A percentile compares a stretch with the other conserved stretches of the same genome.
These are phyloP conservation scores for Immersiella caudata DNA, from an alignment of 495 filamentous ascomycete genomes.

Conservation along the genomic window DNA sequence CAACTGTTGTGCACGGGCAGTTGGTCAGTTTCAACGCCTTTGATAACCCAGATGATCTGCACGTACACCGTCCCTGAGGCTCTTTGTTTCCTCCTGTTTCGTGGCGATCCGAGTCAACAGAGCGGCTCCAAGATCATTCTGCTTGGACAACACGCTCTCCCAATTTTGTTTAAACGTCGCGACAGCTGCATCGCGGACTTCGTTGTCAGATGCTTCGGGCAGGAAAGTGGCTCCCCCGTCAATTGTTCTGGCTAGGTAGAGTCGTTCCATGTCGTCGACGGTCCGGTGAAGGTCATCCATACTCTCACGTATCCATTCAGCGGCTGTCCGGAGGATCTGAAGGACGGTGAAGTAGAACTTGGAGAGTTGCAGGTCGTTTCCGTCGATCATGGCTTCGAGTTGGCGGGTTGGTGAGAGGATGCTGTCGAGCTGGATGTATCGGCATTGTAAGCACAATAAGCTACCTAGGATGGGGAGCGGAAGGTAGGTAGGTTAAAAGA, in stretches of 20 bases:
- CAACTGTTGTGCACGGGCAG: background rate
- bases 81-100: slow-evolving; percentile 32
- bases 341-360: slow-evolving; percentile 2
- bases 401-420: slow-evolving; percentile 4
- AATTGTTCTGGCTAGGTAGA: background rate
- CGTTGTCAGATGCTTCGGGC: background rate
- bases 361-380: background rate
- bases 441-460: background rate
- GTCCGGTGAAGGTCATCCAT: slow-evolving; percentile 1
- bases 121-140: background rate
- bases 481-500: background rate
- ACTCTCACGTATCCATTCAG: slow-evolving; percentile 1
- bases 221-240: background rate
- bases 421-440: background rate
- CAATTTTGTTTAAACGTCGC: background rate
- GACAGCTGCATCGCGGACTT: background rate
- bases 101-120: slow-evolving; percentile 28
- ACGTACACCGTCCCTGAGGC: slow-evolving; percentile 31
- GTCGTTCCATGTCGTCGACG: background rate
- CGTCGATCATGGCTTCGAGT: slow-evolving; percentile 7
- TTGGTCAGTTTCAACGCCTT: background rate
- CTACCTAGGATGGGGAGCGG: too few species aligned
- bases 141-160: background rate
- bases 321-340: background rate
- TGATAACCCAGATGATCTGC: background rate